Conservation (phyloP, 805 yeast species). For the Scheffersomyces lignosus region DNA sequence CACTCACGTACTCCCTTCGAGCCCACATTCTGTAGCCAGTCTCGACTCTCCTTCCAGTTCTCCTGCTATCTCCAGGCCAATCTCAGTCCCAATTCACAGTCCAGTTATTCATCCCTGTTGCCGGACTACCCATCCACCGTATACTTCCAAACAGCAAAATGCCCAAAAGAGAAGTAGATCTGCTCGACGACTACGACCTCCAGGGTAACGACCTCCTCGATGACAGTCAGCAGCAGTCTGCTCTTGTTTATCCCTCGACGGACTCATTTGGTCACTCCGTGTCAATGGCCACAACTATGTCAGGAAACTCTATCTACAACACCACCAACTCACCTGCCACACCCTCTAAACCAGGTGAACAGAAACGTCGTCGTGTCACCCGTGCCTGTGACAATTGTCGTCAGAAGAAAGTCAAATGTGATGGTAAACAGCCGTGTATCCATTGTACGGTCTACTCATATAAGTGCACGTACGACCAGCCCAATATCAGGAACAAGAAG, state of each 20-base stretch:
- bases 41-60: no score
- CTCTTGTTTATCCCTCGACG: no score
- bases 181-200: not conserved
- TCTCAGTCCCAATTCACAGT: no score
- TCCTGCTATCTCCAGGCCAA: no score
- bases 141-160: no score
- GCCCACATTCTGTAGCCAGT: no score
- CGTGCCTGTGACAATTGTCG: constrained; percentile 79
- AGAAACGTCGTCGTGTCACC: constrained; percentile 63
- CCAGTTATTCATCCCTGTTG: no score
- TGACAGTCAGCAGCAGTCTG: no score
- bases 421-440: constrained; percentile 74
- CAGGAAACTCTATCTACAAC: not conserved
- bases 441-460: constrained; percentile 87
- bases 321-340: not conserved
- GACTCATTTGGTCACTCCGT: no score
- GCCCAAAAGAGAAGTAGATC: not conserved
- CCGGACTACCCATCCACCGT: no score
- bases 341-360: constrained; percentile 20
- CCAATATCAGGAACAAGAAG: constrained; percentile 56
- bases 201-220: not conserved
- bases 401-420: constrained; percentile 75
- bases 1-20: no score
- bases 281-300: not conserved
- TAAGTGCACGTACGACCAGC: constrained; percentile 82